Base-by-base conservation (phyloP, 768 basidiomycete species). In the Rhodotorula kratochvilovae region DNA sequence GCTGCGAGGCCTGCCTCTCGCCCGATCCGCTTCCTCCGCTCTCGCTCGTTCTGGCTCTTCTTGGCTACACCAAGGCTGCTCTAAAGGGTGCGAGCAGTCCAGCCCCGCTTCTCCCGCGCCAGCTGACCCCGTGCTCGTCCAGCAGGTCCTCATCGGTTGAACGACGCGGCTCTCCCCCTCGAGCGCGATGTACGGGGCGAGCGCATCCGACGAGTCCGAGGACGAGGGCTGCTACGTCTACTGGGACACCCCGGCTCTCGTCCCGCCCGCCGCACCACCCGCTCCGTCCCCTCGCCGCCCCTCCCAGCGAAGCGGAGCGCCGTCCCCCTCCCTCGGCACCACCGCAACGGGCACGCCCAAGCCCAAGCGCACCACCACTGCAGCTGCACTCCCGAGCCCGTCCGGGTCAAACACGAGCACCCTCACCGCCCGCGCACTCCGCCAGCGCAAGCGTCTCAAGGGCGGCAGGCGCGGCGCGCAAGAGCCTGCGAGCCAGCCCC, bases 201-300 rank as follows among this genome's bases (percentile, higher is more conserved):
- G 35, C 17, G n/a, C 35, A 10, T 39, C 15, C 12, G 50, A 62
- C n/a, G 61, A 63, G 15, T 39, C 23, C 36, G 67, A 68, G 13
- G 67, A 68, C 39, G 45, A 63, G 15, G 67, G 61, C 33, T 57
- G 54, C 61, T 57, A 51, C 36, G 67, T 68, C 55, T 62, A 23
- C 42, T 68, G 67, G 67, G 36, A 68, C 29, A 57, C 67, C 1
- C 43, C 57, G 10, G 51, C 61, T 2, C 39, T 68, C 46, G 35
- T 68, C 15, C 23, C 61, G 8, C 42, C 33, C 39, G 17, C n/a
- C 27, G 45, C 67, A 21, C 3, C 42, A 8, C 11, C 25, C 42
- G 7, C 55, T 21, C 27, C 45, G 1, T 27, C 36, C 8, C 33
- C 11, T 10, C 53, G 33, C 27, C n/a, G n/a, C 55, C 5, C 46